Base-by-base conservation (phyloP, 2,329 filamentous ascomycete genomes). In the Diaporthe sp. region DNA sequence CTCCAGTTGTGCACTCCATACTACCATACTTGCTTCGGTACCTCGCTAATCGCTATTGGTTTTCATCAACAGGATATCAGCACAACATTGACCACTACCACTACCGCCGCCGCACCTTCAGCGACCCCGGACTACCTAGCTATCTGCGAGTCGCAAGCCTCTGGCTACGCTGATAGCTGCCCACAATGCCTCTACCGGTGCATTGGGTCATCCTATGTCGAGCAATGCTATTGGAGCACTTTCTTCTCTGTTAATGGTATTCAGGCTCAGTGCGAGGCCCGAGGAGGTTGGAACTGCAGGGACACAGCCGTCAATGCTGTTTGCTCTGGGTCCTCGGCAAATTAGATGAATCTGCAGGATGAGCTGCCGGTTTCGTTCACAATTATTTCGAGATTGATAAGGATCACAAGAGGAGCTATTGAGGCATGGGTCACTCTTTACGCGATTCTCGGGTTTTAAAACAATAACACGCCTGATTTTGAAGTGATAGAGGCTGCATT, bases 161-260 rank as follows among this genome's bases (percentile, higher is more conserved):
- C 58, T 6, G 13, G 63, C 22, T 75, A 75, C 25, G 37, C 56
- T 9, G 56, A 73, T 35, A 56, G 37, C 47, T 75, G 73, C 65
- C 65, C 73, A 7, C 73, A 73, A 50, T 75, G 70, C 50, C 73
- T 75, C 17, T 70, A 59, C 22, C 25, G 42, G 10, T 73, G 73
- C 56, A 44, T 65, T 4, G 68, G 63, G 2, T 51, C 61, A n/a
- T 19, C 22, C 2, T 39, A 35, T 44, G 65, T 61, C 30, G 70
- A 66, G 19, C 30, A 75, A 12, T 75, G 73, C 42, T 75, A 75
- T 42, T 73, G 44, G 12, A 73, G 73, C 70, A 59, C 59, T 1
- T 75, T 75, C 25, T 58, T 30, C 70, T 17, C 59, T 7, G 39
- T 75, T 30, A 75, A 75, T 13, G 61, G 68, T 32, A 47, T 73